Base-by-base conservation (phyloP, 352 stramenopile genomes). In the Globisporangium uncinulatum region DNA sequence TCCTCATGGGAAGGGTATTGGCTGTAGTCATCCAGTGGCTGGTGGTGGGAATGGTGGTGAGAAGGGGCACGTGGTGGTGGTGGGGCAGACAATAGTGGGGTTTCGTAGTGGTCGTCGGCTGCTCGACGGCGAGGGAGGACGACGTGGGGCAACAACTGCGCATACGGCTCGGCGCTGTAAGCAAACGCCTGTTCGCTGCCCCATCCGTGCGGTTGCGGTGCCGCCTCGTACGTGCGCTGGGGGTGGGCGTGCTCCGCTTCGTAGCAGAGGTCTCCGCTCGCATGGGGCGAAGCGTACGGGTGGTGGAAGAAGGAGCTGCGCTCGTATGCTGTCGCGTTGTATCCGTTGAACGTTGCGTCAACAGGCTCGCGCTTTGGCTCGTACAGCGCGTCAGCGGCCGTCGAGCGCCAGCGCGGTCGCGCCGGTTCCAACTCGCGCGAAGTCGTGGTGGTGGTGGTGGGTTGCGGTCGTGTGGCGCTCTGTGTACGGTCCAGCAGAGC, bases 401-500 rank as follows among this genome's bases (percentile, higher is more conserved):
- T 32, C 29, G 29, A 9, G 5, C 24, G 24, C 15, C 49, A 31
- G 45, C 45, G 32, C 51, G 57, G 11, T 17, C 32, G 37, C 57
- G 34, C 17, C 56, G 52, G 34, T 13, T 39, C 34, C 34, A 13
- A 8, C 34, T 39, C 15, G 45, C 19, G 39, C 43, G n/a, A 58
- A 19, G 29, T 74, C 41, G 21, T 45, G 42, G 37, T 63, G 61
- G 34, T 42, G 1, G 31, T 41, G 20, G 36, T 42, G 24, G 46
- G 37, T 43, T n/a, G 46, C 57, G 37, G 20, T 9, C 70, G 66
- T 17, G 34, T 39, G 34, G 10, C 34, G 34, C 34, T 39, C 34
- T 39, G 34, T 39, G 70, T 72, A 32, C 65, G 72, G 52, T 74
- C 67, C 31, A 83, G 65, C n/a, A 85, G 61, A 15, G 70, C 66